These are phyloP conservation scores for Colletotrichum eremochloae DNA, from an alignment of 2,329 filamentous ascomycete genomes.

Conservation along the genomic window DNA sequence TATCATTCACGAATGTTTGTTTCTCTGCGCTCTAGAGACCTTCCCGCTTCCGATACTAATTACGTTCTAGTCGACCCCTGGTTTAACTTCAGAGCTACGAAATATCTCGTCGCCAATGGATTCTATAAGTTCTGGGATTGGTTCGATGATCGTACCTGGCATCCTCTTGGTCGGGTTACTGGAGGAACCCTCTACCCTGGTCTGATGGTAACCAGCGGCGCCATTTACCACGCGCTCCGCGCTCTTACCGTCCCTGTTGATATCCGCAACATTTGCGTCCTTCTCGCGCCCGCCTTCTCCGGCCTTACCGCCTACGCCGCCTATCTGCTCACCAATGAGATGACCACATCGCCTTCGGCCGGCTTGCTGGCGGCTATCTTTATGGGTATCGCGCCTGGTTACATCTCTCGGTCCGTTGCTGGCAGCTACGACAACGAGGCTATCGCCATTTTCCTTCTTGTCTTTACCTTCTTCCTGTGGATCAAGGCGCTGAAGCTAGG, in stretches of 20 bases:
- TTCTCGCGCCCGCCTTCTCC: constrained; percentile 94
- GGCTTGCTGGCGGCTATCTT: constrained; percentile 94
- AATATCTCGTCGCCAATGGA: constrained; percentile 95
- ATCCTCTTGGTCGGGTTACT: constrained; percentile 96
- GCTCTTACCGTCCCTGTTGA: constrained; percentile 92
- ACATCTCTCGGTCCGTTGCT: constrained; percentile 97
- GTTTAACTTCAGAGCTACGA: constrained; percentile 99
- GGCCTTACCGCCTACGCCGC: constrained; percentile 92
- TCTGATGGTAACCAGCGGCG: constrained; percentile 98
- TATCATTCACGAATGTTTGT: constrained; percentile 99
- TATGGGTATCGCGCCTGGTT: constrained; percentile 97
- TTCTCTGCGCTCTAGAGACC: constrained; percentile 35
- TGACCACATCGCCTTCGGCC: constrained; percentile 94
- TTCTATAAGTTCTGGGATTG: constrained; percentile 99
- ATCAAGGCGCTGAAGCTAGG: constrained; percentile 98
- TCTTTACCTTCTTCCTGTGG: constrained; percentile 99
- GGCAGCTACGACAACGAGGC: constrained; percentile 99
- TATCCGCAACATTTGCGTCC: constrained; percentile 98
- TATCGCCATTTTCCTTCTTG: constrained; percentile 97
- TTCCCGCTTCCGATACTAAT: constrained; percentile 46
- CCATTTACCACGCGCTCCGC: constrained; percentile 94
- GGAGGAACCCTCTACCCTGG: constrained; percentile 99
- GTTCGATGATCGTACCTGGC: constrained; percentile 99
- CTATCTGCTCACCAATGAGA: constrained; percentile 96
- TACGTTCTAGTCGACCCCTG: constrained; percentile 87